Evolutionary conservation across 2,329 filamentous ascomycete genomes (phyloP).

Genomic region (Fusarium penzigii): DNA sequence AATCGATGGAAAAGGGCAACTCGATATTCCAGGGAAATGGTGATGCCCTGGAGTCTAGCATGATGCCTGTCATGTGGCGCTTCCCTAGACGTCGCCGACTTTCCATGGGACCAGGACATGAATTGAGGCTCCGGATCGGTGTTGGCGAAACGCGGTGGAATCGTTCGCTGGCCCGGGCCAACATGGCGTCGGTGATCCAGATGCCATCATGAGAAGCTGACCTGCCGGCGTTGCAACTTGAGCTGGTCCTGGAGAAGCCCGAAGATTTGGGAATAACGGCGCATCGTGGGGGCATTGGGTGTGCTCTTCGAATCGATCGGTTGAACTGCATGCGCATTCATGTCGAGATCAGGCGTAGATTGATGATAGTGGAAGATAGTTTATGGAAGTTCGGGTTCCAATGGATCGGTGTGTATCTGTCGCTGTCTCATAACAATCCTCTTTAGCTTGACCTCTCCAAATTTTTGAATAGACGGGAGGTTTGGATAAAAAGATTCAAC

Average conservation of each 20-base stretch:
- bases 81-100: constrained; percentile 53
- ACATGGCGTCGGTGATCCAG: constrained; percentile 36
- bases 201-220: constrained; percentile 25
- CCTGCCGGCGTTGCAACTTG: constrained; percentile 7
- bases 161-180: constrained; percentile 35
- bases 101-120: constrained; percentile 56
- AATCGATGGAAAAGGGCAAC: constrained; percentile 43
- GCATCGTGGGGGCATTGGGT: constrained; percentile 35
- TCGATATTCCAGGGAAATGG: constrained; percentile 50
- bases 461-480: neutral
- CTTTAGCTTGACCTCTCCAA: too few relatives aligned
- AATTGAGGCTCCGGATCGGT: constrained; percentile 37
- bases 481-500: neutral
- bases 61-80: constrained; percentile 54
- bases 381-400: neutral
- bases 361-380: neutral
- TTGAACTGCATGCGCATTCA: constrained; percentile 8
- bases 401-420: neutral
- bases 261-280: constrained; percentile 29
- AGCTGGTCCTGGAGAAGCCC: constrained; percentile 15
- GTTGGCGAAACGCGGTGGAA: constrained; percentile 24
- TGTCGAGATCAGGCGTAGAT: constrained; percentile 3
- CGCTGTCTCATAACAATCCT: neutral
- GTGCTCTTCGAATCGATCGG: constrained; percentile 1
- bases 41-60: constrained; percentile 39